Evolutionary conservation across 2,329 filamentous ascomycete genomes (phyloP), one percentile per base, ranked within the genome.

Genomic region (Emergomyces orientalis): DNA sequence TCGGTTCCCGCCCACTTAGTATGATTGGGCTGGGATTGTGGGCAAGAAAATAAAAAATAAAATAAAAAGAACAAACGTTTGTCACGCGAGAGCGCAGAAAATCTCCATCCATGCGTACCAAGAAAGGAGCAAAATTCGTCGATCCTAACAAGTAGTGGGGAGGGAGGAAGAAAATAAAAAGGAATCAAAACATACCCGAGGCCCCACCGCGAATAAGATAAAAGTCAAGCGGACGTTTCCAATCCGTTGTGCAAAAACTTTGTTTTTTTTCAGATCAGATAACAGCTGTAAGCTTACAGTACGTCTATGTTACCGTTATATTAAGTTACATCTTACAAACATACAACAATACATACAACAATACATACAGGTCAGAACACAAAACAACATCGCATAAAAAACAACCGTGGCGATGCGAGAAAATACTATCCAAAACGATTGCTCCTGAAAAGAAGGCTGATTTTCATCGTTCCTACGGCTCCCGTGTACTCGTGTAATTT

Each of bases 241-340:
- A 39, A 58, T 58, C 56, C 56, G 56, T 11, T 22, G 25, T 19
- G 13, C 25, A 34, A 30, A 58, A 58, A 41, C 37, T 25, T 58
- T 27, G n/a, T 58, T 58, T 58, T 41, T 6, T 41, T 57, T 57
- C 56, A 4, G 56, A 59, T 47, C 41, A 45, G 56, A 47, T 59
- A 59, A 47, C 56, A 27, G 37, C 14, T 17, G 22, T 19, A 57
- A 34, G 19, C 1, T 27, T 25, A 30, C 22, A n/a, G 11, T 57
- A 57, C 32, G 3, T n/a, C n/a, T n/a, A n/a, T n/a, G n/a, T n/a
- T n/a, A n/a, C n/a, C n/a, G n/a, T n/a, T n/a, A n/a, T n/a, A n/a
- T n/a, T n/a, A n/a, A n/a, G n/a, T n/a, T n/a, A n/a, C n/a, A 45
- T 13, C 5, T 25, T 32, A 27, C 6, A 19, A n/a, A 55, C 51